Percentiles rank a stretch among this genome's conserved stretches.
Conservation (phyloP, 441 rosid genomes). For the Mallotus repandus region DNA sequence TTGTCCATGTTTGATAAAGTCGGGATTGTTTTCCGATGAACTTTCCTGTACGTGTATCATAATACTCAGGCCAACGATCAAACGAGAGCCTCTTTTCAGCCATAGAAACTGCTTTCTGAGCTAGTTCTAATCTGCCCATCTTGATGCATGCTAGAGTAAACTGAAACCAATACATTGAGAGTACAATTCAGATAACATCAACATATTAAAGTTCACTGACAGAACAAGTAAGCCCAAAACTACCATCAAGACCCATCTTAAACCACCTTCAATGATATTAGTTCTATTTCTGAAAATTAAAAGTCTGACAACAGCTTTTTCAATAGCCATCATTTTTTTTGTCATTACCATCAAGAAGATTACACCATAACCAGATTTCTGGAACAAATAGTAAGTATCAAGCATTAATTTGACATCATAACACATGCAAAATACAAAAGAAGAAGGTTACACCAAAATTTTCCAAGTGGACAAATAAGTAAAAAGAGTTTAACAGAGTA, state of each 20-base stretch:
- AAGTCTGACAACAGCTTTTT: not conserved
- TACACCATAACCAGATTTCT: not conserved
- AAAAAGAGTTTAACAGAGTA: not conserved
- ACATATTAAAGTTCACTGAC: not conserved
- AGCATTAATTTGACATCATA: not conserved
- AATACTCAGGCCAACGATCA: constrained; percentile 93
- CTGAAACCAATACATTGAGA: constrained; percentile 38
- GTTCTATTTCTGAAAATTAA: not conserved
- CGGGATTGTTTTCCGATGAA: constrained; percentile 87
- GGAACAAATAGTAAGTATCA: not conserved
- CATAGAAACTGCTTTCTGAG: constrained; percentile 69
- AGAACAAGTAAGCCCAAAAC: constrained; percentile 12
- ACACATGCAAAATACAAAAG: not conserved
- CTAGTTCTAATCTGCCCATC: constrained; percentile 80
- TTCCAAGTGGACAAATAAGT: not conserved
- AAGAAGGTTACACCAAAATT: not conserved
- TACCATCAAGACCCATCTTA: not conserved
- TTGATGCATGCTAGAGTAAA: constrained; percentile 96
- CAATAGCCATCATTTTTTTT: not conserved
- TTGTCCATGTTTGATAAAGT: constrained; percentile 90
- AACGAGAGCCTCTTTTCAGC: constrained; percentile 72
- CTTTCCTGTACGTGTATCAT: constrained; percentile 77
- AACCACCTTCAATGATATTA: not conserved
- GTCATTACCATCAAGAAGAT: not conserved
- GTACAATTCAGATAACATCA: not conserved